These are phyloP conservation scores for Zygnema circumcarinatum DNA, from an alignment of 139 green algal genomes.

Conservation along the genomic window DNA sequence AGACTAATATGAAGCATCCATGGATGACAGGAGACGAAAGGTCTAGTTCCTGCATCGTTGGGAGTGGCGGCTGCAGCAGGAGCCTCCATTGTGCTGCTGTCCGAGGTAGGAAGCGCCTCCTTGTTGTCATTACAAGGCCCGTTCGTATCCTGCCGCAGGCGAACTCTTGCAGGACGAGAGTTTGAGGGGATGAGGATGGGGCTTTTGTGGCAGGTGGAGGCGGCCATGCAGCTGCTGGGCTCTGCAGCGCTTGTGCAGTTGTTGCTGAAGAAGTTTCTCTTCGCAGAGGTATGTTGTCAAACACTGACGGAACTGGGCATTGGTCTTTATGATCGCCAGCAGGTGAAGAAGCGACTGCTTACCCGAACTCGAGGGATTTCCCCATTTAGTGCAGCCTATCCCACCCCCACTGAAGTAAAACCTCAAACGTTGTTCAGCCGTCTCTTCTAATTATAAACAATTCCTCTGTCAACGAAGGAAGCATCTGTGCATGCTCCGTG, in stretches of 20 bases:
- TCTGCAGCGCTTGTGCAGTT: conserved; percentile 49
- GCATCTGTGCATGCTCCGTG: too few species aligned
- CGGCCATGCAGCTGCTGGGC: conserved; percentile 20
- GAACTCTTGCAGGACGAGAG: neutral
- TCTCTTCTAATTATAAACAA: too few species aligned
- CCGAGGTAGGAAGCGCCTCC: neutral
- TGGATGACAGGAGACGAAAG: neutral
- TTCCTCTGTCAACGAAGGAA: too few species aligned
- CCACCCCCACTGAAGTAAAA: neutral
- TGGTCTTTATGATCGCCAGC: neutral
- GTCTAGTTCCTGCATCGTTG: neutral
- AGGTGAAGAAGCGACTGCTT: neutral
- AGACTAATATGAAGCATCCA: too few species aligned
- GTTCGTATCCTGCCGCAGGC: neutral
- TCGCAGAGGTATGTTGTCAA: conserved; percentile 28
- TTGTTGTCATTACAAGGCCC: too few species aligned
- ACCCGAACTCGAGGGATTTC: neutral
- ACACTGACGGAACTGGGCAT: conserved; percentile 8
- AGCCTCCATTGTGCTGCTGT: conserved; percentile 4
- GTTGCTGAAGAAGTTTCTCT: conserved; percentile 47
- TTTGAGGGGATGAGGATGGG: neutral
- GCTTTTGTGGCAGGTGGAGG: conserved; percentile 27
- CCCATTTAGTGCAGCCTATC: neutral
- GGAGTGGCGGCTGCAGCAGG: conserved; percentile 19
- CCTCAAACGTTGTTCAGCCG: neutral